Base-by-base conservation (phyloP, 164 flowering plant species). In the Vitis amurensis region DNA sequence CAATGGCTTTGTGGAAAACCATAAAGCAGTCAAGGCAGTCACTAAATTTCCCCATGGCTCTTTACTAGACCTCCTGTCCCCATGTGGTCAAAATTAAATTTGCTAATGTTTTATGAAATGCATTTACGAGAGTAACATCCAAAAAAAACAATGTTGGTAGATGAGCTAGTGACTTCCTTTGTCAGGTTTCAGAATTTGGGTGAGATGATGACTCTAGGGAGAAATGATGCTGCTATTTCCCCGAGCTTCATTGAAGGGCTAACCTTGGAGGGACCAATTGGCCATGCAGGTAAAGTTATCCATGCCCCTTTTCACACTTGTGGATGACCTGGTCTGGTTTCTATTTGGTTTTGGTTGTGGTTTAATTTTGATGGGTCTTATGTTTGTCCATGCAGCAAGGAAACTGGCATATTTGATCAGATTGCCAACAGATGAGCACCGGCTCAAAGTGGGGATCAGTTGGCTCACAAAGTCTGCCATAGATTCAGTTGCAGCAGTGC, bases 181-280 rank as follows among this genome's bases (percentile, higher is more conserved):
- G 31, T 47, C 82, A 91, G 97, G 82, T 92, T 84, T 70, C 99
- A 92, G 70, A 91, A 95, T 79, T 83, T 92, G 44, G 98, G 99
- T 50, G 98, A 92, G 85, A 92, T 95, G 99, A 88, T 95, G 90
- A 86, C 90, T 64, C 85, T 94, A 49, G 99, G 99, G 55, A 90
- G 83, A 78, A 83, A 78, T 63, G 97, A 94, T 86, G 97, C 89
- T 37, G 97, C 99, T 29, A 44, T 95, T 62, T 78, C 98, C 66
- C 99, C 99, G 51, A 91, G 90, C 71, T 95, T 95, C 79, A 77
- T 89, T 9, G 94, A 90, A 31, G 99, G 99, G 52, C 79, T 92
- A 31, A 95, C 99, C 9, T 77, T 95, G 67, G 99, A 95, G 31
- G 99, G 97, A 50, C 90, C 91, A 37, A 67, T 95, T 69, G 98